A percentile compares a stretch with the other conserved stretches of the same genome.
These are phyloP conservation scores for Cryptosporidium muris DNA, from an alignment of 169 alveolate genomes.

Conservation along the genomic window DNA sequence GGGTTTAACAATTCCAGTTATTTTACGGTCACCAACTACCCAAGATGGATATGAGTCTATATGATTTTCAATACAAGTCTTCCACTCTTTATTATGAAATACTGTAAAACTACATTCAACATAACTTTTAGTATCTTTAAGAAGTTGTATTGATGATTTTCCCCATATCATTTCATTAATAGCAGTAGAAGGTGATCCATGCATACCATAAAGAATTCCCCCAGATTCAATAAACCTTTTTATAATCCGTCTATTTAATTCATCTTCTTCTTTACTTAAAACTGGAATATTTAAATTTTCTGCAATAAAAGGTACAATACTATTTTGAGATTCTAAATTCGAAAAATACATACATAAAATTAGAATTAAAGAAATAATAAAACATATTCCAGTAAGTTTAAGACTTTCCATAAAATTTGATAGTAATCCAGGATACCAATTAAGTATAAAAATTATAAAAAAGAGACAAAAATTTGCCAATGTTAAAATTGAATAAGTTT, in stretches of 20 bases:
- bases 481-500: slow-evolving; percentile 29
- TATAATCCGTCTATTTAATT: slow-evolving; percentile 38
- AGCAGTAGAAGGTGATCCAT: slow-evolving; percentile 43
- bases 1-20: slow-evolving; percentile 49
- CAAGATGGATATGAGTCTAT: slow-evolving; percentile 50
- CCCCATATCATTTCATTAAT: slow-evolving; percentile 59
- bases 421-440: slow-evolving; percentile 61
- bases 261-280: slow-evolving; percentile 44
- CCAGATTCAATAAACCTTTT: slow-evolving; percentile 64
- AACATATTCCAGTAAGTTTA: slow-evolving; percentile 24
- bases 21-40: slow-evolving; percentile 63
- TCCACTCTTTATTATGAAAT: slow-evolving; percentile 21
- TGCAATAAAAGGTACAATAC: slow-evolving; percentile 5
- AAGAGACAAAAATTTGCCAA: slow-evolving; percentile 19
- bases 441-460: background rate
- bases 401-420: slow-evolving; percentile 32
- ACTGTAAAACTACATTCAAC: slow-evolving; percentile 31
- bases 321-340: slow-evolving; percentile 16
- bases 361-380: slow-evolving; percentile 2
- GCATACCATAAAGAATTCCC: slow-evolving; percentile 33
- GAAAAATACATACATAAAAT: slow-evolving; percentile 20
- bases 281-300: slow-evolving; percentile 28
- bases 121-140: slow-evolving; percentile 31
- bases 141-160: slow-evolving; percentile 8
- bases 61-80: slow-evolving; percentile 42